phyloP scores from a whole-genome alignment of 768 basidiomycete species.

The Pulveroboletus sp. region DNA sequence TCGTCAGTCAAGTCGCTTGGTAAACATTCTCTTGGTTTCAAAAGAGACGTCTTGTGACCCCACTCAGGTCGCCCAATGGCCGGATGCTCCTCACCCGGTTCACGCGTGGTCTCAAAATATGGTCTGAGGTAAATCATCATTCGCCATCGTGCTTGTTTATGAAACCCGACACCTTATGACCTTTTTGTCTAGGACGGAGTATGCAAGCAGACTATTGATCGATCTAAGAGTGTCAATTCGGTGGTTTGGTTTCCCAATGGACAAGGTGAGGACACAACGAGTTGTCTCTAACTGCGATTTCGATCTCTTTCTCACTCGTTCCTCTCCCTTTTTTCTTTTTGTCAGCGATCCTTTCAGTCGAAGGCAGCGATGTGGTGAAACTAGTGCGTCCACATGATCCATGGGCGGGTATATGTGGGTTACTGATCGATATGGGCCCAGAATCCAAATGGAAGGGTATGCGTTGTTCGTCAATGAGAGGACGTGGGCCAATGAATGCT shows the following conservation, averaged over 20 bases:
- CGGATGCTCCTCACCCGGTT: slow-evolving; percentile 43
- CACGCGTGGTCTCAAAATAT: slow-evolving; percentile 44
- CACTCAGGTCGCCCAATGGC: slow-evolving; percentile 44
- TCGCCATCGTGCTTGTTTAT: background rate
- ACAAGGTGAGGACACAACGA: slow-evolving; percentile 31
- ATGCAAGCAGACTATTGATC: slow-evolving; percentile 44
- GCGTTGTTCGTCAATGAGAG: background rate
- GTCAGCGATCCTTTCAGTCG: slow-evolving; percentile 47
- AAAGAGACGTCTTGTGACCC: background rate
- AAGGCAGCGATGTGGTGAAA: slow-evolving; percentile 42
- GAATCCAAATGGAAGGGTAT: slow-evolving; percentile 40
- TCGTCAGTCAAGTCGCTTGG: slow-evolving; percentile 54
- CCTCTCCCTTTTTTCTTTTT: too few species aligned
- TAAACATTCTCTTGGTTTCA: slow-evolving; percentile 3
- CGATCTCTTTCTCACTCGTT: background rate
- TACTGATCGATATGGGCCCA: slow-evolving; percentile 12
- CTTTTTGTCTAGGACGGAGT: slow-evolving; percentile 40
- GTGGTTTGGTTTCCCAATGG: slow-evolving; percentile 47
- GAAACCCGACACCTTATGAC: background rate
- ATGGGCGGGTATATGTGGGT: background rate
- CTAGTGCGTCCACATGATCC: slow-evolving; percentile 29
- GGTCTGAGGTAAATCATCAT: slow-evolving; percentile 38
- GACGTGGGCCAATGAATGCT: background rate
- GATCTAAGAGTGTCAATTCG: slow-evolving; percentile 40
- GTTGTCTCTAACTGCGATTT: background rate